phyloP scores from a whole-genome alignment of 306 rosid genomes.

The Trichosanthes cucumerina region DNA sequence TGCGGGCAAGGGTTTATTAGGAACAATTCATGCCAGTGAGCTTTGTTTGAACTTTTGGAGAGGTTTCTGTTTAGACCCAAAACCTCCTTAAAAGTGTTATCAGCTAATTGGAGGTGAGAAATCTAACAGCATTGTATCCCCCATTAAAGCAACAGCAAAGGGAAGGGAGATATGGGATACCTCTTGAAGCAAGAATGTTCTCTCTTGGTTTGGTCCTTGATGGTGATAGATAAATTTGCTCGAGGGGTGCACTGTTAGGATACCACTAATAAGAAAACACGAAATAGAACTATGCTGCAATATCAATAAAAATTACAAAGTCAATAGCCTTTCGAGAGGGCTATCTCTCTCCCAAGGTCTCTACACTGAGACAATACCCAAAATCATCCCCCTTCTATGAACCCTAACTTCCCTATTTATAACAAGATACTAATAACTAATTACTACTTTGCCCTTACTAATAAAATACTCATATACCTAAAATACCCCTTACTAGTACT shows the following conservation, averaged over 20 bases:
- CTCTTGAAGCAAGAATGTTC: background rate
- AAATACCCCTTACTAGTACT: too few relatives aligned
- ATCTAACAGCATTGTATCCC: background rate
- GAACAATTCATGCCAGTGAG: background rate
- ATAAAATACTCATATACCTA: too few relatives aligned
- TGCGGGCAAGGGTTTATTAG: background rate
- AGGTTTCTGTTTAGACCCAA: background rate
- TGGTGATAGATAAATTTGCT: background rate
- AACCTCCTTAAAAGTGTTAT: background rate
- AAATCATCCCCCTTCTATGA: too few relatives aligned
- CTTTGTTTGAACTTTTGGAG: background rate
- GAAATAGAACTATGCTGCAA: too few relatives aligned
- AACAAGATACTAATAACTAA: too few relatives aligned
- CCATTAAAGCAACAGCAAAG: background rate
- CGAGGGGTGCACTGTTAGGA: background rate
- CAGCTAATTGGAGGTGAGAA: background rate
- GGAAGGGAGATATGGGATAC: background rate
- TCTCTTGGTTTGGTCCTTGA: background rate
- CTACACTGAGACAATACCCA: too few relatives aligned
- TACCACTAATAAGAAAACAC: too few relatives aligned
- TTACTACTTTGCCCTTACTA: too few relatives aligned
- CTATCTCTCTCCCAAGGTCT: too few relatives aligned
- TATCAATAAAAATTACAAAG: too few relatives aligned
- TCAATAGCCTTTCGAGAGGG: too few relatives aligned
- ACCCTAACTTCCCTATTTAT: too few relatives aligned